Evolutionary conservation across 768 basidiomycete genomes (phyloP), one percentile per base, ranked within the genome.

Genomic region (Tylopilus cervinicoccineus): DNA sequence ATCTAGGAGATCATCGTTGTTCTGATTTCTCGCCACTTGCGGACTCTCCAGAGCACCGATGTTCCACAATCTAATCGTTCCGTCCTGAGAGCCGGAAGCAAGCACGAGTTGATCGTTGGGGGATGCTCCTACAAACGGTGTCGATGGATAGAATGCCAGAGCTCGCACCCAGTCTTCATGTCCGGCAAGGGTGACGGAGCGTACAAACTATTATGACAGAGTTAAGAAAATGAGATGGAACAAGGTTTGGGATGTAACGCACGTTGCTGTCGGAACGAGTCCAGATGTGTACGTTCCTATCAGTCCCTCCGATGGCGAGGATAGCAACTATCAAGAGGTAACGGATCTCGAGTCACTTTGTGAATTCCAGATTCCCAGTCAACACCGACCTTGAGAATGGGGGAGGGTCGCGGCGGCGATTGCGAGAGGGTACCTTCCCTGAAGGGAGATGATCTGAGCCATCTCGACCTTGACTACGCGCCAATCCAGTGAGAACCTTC

Each of bases 111-210:
- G 69, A n/a, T 75, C 70, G 28, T 45, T 28, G 16, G 38, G 23
- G 39, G 37, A 26, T 3, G 20, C 6, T 6, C 22, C 55, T 2
- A 65, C 60, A 4, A 63, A 51, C 5, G 58, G 52, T 16, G 47
- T 38, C 11, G 74, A 67, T 1, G 57, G 36, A 38, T 72, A 72
- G 65, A 97, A 93, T 2, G 84, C 77, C 31, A 98, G 78, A 51
- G 82, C 76, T 45, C 87, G 83, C 45, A 98, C 77, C 96, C 96
- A 99, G 60, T 99, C 95, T 74, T 96, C 90, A 60, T 99, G 96
- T 2, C 96, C 96, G 12, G 79, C 70, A 40, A 90, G 72, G 0
- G 72, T 68, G 4, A 79, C 78, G 17, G 81, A 78, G 45, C 69
- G 74, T 13, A 83, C 72, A 61, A 84, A 87, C 86, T 85, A 38